A percentile compares a stretch with the other conserved stretches of the same genome.
These are phyloP conservation scores for Picochlorum sp. DNA, from an alignment of 139 green algal genomes.

Conservation along the genomic window DNA sequence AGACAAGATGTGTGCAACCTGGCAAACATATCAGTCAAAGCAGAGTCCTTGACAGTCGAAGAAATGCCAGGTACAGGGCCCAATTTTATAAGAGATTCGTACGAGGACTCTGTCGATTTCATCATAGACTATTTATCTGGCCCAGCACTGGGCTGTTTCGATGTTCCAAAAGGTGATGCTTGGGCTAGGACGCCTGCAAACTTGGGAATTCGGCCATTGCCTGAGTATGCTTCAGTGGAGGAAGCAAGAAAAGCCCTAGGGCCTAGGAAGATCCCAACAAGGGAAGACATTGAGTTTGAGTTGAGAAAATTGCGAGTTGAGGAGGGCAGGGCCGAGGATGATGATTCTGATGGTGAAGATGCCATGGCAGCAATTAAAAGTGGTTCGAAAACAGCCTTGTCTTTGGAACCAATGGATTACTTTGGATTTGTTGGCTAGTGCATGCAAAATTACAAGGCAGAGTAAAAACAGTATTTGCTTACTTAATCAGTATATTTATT, in stretches of 20 bases:
- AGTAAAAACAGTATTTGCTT: too few species aligned
- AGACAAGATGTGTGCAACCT: not conserved
- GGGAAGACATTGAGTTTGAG: slow-evolving; percentile 13
- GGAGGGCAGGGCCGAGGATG: slow-evolving; percentile 1
- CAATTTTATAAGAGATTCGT: slow-evolving; percentile 8
- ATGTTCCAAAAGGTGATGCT: not conserved
- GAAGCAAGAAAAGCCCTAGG: slow-evolving; percentile 33
- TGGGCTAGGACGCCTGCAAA: slow-evolving; percentile 17
- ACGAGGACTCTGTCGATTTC: not conserved
- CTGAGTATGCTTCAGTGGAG: slow-evolving; percentile 29
- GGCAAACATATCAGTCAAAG: not conserved
- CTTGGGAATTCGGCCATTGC: slow-evolving; percentile 23
- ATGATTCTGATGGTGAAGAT: slow-evolving; percentile 5
- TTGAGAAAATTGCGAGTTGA: slow-evolving; percentile 22
- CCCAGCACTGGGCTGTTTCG: slow-evolving; percentile 13
- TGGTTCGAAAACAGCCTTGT: slow-evolving; percentile 15
- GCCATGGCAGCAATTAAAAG: not conserved
- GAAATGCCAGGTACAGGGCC: not conserved
- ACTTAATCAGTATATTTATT: too few species aligned
- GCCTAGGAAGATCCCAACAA: slow-evolving; percentile 22
- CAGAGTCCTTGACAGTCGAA: not conserved
- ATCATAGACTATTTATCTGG: slow-evolving; percentile 22
- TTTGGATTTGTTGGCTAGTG: slow-evolving; percentile 31
- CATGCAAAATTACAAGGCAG: not conserved
- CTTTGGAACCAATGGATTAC: slow-evolving; percentile 22